Evolutionary conservation across 495 filamentous ascomycete species (phyloP).

Genomic region (Achaetomiella virescens): DNA sequence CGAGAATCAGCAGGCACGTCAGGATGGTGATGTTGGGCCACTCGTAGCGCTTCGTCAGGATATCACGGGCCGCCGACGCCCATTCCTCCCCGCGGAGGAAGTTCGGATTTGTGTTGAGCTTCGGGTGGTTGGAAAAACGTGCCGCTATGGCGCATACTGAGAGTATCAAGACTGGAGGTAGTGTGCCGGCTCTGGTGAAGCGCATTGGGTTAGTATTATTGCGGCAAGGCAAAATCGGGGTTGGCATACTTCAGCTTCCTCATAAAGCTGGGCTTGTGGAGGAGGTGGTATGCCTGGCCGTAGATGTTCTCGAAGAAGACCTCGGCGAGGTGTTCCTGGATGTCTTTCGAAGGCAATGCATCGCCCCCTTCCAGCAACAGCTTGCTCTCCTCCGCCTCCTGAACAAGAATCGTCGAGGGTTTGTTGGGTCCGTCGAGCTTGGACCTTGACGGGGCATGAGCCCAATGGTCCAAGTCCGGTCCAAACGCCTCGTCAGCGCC

Average conservation of each 20-base stretch:
- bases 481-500: conserved; percentile 85
- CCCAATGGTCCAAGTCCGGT: conserved; percentile 75
- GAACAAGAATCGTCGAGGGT: conserved; percentile 52
- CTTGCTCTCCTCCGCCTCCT: conserved; percentile 64
- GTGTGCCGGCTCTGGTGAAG: conserved; percentile 41
- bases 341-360: conserved; percentile 75
- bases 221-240: background rate
- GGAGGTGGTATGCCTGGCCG: conserved; percentile 88
- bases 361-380: conserved; percentile 75
- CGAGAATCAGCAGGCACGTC: conserved; percentile 79
- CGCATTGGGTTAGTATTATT: conserved; percentile 20
- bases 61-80: conserved; percentile 77
- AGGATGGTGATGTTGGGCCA: conserved; percentile 94
- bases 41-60: conserved; percentile 79
- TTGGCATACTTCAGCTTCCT: conserved; percentile 60
- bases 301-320: conserved; percentile 96
- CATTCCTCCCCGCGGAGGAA: conserved; percentile 90
- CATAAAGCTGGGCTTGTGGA: conserved; percentile 97
- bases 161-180: conserved; percentile 81
- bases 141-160: conserved; percentile 90
- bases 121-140: conserved; percentile 91
- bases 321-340: conserved; percentile 91
- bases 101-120: conserved; percentile 71
- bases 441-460: conserved; percentile 48
- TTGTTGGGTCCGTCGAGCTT: conserved; percentile 42